Conservation (phyloP, 176 grass and related monocot genomes). For the Chloris gayana region DNA sequence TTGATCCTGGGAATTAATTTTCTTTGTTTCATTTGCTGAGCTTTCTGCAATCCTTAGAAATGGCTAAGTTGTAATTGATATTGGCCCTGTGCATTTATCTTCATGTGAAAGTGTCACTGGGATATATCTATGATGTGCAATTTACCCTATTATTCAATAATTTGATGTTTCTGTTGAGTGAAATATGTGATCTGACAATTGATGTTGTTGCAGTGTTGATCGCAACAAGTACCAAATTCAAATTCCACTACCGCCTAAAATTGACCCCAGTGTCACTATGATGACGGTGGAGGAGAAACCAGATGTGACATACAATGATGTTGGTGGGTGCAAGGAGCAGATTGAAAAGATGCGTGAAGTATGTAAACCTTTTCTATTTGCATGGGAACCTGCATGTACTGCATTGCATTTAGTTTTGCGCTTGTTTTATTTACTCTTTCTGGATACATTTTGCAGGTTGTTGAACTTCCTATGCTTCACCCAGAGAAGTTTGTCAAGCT, state of each 20-base stretch:
- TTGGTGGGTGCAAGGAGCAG: conserved; percentile 94
- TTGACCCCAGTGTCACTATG: conserved; percentile 97
- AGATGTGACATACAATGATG: conserved; percentile 95
- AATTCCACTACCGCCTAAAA: conserved; percentile 88
- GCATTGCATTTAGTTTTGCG: conserved; percentile 8
- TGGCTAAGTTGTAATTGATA: conserved; percentile 9
- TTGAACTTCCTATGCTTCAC: conserved; percentile 98
- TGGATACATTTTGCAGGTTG: conserved; percentile 54
- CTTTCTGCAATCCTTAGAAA: background rate
- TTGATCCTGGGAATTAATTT: too few species aligned
- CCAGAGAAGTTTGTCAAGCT: conserved; percentile 97
- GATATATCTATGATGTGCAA: background rate
- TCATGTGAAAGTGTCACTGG: conserved; percentile 6
- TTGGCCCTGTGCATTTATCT: background rate
- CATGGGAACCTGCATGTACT: background rate
- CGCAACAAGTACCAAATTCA: conserved; percentile 96
- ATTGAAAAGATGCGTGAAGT: conserved; percentile 99
- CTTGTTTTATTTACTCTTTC: conserved; percentile 11
- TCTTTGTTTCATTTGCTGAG: background rate
- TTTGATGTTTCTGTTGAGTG: background rate
- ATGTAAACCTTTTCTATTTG: background rate
- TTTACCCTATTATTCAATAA: conserved; percentile 7
- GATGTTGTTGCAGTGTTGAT: conserved; percentile 68
- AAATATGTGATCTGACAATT: conserved; percentile 28
- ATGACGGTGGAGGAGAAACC: conserved; percentile 99